Percentiles rank a stretch among this genome's conserved stretches.
Evolutionary conservation across 2,329 filamentous ascomycete species (phyloP).

Genomic region (Pleurostoma richardsiae): DNA sequence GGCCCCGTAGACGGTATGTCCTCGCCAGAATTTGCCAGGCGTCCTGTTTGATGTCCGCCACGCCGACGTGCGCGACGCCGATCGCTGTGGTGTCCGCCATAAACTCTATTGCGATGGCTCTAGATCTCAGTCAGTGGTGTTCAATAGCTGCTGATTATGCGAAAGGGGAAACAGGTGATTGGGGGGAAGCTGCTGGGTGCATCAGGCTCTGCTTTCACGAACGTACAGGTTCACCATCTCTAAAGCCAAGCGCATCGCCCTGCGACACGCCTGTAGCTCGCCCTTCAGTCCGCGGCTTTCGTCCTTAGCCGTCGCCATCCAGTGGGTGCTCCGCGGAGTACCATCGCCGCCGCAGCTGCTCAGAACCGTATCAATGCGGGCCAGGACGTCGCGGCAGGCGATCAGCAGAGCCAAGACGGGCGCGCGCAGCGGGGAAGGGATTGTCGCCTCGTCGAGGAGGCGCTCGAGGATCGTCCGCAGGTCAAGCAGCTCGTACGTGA

Average conservation of each 20-base stretch:
- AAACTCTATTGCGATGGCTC: conserved; percentile 1
- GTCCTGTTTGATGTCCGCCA: background rate
- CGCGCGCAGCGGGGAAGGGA: conserved; percentile 3
- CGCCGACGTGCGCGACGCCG: background rate
- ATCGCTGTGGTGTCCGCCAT: background rate
- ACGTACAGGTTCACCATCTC: conserved; percentile 7
- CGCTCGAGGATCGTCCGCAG: conserved; percentile 3
- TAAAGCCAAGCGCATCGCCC: conserved; percentile 4
- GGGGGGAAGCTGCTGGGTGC: too few relatives aligned
- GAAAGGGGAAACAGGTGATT: background rate
- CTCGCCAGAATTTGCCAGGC: background rate
- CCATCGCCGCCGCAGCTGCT: conserved; percentile 4
- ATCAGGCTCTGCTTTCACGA: too few relatives aligned
- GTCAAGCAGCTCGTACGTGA: conserved; percentile 4
- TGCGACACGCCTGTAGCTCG: conserved; percentile 4
- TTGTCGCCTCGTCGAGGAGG: conserved; percentile 1
- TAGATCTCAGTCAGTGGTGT: conserved; percentile 1
- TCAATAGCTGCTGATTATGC: conserved; percentile 1
- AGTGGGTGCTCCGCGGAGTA: conserved; percentile 4
- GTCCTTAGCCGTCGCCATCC: conserved; percentile 6
- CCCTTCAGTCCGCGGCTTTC: conserved; percentile 3
- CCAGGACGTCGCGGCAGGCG: conserved; percentile 5
- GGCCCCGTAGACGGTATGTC: background rate
- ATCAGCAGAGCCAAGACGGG: conserved; percentile 4
- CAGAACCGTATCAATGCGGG: conserved; percentile 4